Base-by-base conservation (phyloP, 2,329 filamentous ascomycete genomes). In the Fusarium sp. region DNA sequence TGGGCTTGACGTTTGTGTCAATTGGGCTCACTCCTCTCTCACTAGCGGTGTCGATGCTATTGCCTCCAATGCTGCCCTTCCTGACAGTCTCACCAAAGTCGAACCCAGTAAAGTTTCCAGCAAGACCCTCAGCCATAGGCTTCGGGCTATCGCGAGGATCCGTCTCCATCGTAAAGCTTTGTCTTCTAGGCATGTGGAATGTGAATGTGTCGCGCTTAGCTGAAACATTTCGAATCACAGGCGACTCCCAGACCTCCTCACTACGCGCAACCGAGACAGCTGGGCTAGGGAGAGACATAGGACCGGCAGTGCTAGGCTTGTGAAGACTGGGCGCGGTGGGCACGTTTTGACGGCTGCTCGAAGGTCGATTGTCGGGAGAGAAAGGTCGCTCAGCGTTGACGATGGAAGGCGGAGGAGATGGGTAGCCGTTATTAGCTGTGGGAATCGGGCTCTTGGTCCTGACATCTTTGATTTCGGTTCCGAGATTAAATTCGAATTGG, bases 161-260 rank as follows among this genome's bases (percentile, higher is more conserved):
- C 15, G 87, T 79, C 60, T 83, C 82, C 78, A 85, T 84, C 6
- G 83, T 82, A 57, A 87, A 79, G 70, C 86, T 88, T 47, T 81
- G 80, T 38, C 83, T 80, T 22, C 82, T 80, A 3, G 84, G 80
- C 0, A 81, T 79, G 66, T 81, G 81, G 22, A 85, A 82, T 0
- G 83, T 83, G 16, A 86, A 71, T 2, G 85, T 87, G 45, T 88
- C 85, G 32, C 86, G 83, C 73, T 83, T 85, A 6, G 86, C 84
- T n/a, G 75, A 70, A 1, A 86, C 83, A 45, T 83, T 83, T 34
- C 81, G 83, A 42, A 88, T 83, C 7, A 86, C 77, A 2, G 85
- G 85, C 70, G 32, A 75, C 61, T 76, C 79, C 61, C 74, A 73
- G 2, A 71, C 70, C n/a, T 83, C 82, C 45, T 85, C 82, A 60